Evolutionary conservation across 495 filamentous ascomycete genomes (phyloP).

Genomic region (Opeltia flavorubescens): DNA sequence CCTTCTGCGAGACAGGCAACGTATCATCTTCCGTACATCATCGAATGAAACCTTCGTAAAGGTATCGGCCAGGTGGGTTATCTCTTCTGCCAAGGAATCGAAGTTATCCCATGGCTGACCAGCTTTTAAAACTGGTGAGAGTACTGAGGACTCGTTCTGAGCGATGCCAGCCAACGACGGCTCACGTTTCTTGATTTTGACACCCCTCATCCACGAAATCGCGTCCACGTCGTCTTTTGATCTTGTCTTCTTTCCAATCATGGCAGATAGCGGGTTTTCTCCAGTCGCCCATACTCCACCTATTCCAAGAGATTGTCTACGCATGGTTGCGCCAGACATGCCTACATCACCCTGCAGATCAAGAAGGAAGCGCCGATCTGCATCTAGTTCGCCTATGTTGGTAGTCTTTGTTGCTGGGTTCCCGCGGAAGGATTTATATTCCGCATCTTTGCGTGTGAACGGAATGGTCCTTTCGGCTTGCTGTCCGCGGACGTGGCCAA

Average conservation of each 20-base stretch:
- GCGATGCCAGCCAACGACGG: constrained; percentile 17
- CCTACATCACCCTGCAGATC: neutral
- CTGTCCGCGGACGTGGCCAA: constrained; percentile 65
- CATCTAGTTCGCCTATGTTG: neutral
- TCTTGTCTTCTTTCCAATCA: constrained; percentile 44
- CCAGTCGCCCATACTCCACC: constrained; percentile 28
- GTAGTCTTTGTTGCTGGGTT: constrained; percentile 17
- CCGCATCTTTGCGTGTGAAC: constrained; percentile 66
- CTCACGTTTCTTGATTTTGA: constrained; percentile 60
- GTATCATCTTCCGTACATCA: constrained; percentile 34
- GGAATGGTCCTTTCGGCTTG: constrained; percentile 50
- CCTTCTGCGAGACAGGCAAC: neutral
- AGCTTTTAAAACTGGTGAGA: constrained; percentile 9
- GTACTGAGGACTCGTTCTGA: constrained; percentile 12
- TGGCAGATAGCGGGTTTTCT: constrained; percentile 30
- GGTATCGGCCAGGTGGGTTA: constrained; percentile 66
- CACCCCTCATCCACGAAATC: constrained; percentile 87
- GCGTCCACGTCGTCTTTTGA: constrained; percentile 50
- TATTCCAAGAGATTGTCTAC: constrained; percentile 34
- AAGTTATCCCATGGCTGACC: constrained; percentile 53
- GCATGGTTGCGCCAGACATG: constrained; percentile 14
- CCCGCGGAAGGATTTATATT: constrained; percentile 77
- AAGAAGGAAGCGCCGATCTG: neutral
- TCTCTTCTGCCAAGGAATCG: constrained; percentile 76
- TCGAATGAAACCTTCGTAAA: constrained; percentile 80